A percentile compares a stretch with the other conserved stretches of the same genome.
Evolutionary conservation across 1,139 yeast genomes (phyloP).

Genomic region (Debaryomycetaceae sp.): DNA sequence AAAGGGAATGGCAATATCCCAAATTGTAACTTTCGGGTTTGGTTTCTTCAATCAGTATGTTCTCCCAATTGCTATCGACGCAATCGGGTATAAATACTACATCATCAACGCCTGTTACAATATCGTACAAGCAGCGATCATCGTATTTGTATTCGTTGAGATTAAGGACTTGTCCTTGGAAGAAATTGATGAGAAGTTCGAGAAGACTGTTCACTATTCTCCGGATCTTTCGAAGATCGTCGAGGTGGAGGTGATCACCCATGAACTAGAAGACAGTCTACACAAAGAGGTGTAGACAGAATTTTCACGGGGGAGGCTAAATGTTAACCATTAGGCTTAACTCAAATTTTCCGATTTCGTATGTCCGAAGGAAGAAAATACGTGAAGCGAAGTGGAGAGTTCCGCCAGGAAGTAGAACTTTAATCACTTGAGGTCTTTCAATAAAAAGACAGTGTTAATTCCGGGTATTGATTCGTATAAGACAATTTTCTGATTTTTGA

Average conservation of each 20-base stretch:
- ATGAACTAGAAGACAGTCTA: background rate
- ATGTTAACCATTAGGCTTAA: too few species aligned
- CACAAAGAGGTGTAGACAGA: background rate
- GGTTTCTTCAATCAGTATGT: conserved; percentile 8
- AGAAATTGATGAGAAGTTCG: conserved; percentile 41
- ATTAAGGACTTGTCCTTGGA: conserved; percentile 62
- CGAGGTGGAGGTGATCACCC: background rate
- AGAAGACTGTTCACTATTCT: background rate
- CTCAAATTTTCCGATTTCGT: too few species aligned
- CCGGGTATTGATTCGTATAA: too few species aligned
- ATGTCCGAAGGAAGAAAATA: too few species aligned
- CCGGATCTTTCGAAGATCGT: background rate
- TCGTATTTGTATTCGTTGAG: conserved; percentile 55
- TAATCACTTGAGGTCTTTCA: too few species aligned
- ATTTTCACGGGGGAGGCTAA: too few species aligned
- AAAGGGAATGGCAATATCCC: conserved; percentile 6
- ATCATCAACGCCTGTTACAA: conserved; percentile 10
- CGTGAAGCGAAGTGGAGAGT: too few species aligned
- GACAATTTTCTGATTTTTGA: too few species aligned
- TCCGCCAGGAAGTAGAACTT: too few species aligned
- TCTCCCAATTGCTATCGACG: conserved; percentile 10
- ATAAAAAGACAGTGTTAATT: too few species aligned
- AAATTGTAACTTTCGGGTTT: conserved; percentile 5
- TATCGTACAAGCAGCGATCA: conserved; percentile 7
- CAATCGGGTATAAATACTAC: conserved; percentile 10